Percentiles rank a stretch among this genome's conserved stretches.
These are phyloP conservation scores for Raphanus sativus DNA, from an alignment of 345 rosid species.

Conservation along the genomic window DNA sequence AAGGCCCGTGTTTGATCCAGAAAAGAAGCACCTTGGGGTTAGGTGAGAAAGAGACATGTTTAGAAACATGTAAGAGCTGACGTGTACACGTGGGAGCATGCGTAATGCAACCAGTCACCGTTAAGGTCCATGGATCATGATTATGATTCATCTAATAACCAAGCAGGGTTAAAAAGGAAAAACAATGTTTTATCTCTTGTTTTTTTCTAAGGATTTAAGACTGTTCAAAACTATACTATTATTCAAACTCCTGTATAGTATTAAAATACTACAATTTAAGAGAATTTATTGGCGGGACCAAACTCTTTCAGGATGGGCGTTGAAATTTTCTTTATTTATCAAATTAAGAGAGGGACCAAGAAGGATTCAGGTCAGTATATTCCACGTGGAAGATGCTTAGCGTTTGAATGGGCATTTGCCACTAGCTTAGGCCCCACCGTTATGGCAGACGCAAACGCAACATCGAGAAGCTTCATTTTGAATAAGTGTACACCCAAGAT, in stretches of 20 bases:
- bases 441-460: neutral
- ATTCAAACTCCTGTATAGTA: neutral
- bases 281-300: neutral
- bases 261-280: neutral
- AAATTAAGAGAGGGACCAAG: neutral
- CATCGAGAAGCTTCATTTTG: slow-evolving; percentile 25
- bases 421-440: slow-evolving; percentile 4
- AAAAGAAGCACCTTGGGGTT: neutral
- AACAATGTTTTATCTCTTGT: neutral
- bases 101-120: slow-evolving; percentile 7
- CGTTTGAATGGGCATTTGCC: slow-evolving; percentile 10
- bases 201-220: neutral
- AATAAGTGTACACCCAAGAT: neutral
- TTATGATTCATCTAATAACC: neutral
- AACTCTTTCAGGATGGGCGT: neutral
- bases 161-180: neutral
- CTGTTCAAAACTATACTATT: neutral
- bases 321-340: neutral
- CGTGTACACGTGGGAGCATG: slow-evolving; percentile 22
- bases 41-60: slow-evolving; percentile 32
- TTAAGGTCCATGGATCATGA: neutral
- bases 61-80: slow-evolving; percentile 2
- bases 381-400: slow-evolving; percentile 11
- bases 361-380: slow-evolving; percentile 8
- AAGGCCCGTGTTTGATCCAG: neutral